Conservation (phyloP, 2,329 filamentous ascomycete genomes). For the Colletotrichum salicis region DNA sequence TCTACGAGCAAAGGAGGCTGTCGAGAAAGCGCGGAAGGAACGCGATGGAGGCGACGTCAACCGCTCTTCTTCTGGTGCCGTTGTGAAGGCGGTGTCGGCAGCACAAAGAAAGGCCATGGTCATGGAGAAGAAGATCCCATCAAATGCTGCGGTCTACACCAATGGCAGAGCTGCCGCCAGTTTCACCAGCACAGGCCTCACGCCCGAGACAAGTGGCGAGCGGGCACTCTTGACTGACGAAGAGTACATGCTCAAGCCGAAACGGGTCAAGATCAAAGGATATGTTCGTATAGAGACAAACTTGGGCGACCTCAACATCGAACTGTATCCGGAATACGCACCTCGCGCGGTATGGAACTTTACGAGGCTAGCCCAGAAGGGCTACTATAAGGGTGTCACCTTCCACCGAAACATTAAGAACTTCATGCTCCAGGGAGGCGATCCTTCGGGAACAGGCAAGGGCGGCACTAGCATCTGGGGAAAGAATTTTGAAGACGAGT, state of each 20-base stretch:
- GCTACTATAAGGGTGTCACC: constrained; percentile 84
- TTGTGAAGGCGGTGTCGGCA: constrained; percentile 48
- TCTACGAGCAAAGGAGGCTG: constrained; percentile 88
- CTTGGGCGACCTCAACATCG: constrained; percentile 84
- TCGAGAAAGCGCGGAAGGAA: constrained; percentile 87
- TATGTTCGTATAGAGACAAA: constrained; percentile 92
- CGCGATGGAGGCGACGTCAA: constrained; percentile 72
- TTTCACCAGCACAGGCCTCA: constrained; percentile 94
- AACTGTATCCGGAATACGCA: constrained; percentile 89
- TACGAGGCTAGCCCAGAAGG: constrained; percentile 84
- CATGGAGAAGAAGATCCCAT: constrained; percentile 70
- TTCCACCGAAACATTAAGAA: constrained; percentile 96
- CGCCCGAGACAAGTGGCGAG: constrained; percentile 88
- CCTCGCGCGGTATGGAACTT: constrained; percentile 98
- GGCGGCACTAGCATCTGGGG: constrained; percentile 94
- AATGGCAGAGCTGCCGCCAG: constrained; percentile 91
- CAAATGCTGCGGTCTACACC: constrained; percentile 91
- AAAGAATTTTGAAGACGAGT: constrained; percentile 93
- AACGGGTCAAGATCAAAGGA: constrained; percentile 87
- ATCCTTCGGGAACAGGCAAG: constrained; percentile 90
- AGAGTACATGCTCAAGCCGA: constrained; percentile 95
- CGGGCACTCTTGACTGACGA: constrained; percentile 89
- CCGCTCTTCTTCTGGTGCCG: constrained; percentile 56
- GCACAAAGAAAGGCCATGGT: constrained; percentile 56
- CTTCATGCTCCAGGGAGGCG: constrained; percentile 98